Conservation (phyloP, 108 stramenopile genomes). For the Stephanodiscus triporus region DNA sequence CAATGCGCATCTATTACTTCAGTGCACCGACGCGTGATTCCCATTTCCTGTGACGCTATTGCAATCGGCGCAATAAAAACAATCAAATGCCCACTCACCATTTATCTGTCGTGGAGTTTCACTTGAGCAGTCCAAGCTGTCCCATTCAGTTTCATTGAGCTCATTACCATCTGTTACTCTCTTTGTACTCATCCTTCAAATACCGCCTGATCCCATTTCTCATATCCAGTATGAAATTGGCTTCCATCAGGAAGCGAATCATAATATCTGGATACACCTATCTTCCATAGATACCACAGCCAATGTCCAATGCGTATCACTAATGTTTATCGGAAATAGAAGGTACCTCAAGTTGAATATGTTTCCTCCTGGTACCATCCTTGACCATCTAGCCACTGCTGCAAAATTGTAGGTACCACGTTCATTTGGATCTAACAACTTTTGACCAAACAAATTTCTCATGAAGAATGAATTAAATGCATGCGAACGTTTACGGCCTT, state of each 20-base stretch:
- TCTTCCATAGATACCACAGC: constrained; percentile 88
- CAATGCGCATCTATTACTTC: background rate
- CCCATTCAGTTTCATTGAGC: constrained; percentile 73
- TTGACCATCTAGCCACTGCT: constrained; percentile 91
- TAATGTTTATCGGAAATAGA: constrained; percentile 86
- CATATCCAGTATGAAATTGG: constrained; percentile 48
- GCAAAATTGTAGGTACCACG: constrained; percentile 83
- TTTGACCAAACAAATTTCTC: constrained; percentile 83
- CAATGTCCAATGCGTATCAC: constrained; percentile 91
- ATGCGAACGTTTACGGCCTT: constrained; percentile 70
- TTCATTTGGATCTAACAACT: constrained; percentile 38
- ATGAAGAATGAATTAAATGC: constrained; percentile 96
- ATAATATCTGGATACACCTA: constrained; percentile 78
- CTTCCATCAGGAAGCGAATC: constrained; percentile 62
- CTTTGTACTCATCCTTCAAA: constrained; percentile 80
- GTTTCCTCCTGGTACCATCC: constrained; percentile 88
- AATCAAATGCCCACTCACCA: constrained; percentile 51
- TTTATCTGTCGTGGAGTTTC: constrained; percentile 80
- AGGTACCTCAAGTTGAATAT: constrained; percentile 92
- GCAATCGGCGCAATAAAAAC: background rate
- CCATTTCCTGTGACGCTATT: too few species aligned
- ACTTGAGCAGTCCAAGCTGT: constrained; percentile 49
- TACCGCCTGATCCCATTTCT: constrained; percentile 71
- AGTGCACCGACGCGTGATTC: too few species aligned
- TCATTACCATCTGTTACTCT: constrained; percentile 61